Conservation (phyloP, 2,329 filamentous ascomycete genomes). For the Dissoconium aciculare region DNA sequence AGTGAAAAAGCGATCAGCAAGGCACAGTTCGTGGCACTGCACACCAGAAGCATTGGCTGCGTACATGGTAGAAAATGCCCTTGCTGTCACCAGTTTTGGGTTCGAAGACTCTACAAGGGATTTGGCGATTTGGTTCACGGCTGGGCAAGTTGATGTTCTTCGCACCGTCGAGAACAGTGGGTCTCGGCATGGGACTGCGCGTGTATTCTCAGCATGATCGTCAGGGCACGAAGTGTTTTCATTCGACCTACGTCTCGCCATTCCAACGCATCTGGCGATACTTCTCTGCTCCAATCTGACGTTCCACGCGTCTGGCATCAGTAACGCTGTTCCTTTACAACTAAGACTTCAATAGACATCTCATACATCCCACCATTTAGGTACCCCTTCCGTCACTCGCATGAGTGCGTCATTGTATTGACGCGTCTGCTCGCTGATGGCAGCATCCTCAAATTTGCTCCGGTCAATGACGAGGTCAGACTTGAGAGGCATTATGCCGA, state of each 20-base stretch:
- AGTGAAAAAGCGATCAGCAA: conserved; percentile 10
- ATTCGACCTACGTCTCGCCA: conserved; percentile 31
- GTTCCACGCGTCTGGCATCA: not conserved
- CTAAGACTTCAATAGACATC: not conserved
- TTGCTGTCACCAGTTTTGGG: conserved; percentile 32
- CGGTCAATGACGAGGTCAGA: conserved; percentile 18
- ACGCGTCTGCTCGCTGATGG: conserved; percentile 28
- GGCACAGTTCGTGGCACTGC: too few relatives aligned
- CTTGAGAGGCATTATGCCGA: conserved; percentile 13
- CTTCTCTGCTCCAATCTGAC: conserved; percentile 36
- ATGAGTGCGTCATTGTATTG: conserved; percentile 33
- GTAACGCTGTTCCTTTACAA: too few relatives aligned
- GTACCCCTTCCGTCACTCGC: conserved; percentile 28
- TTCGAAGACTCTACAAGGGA: conserved; percentile 39
- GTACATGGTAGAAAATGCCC: conserved; percentile 3
- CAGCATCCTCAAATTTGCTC: conserved; percentile 30
- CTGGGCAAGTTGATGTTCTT: conserved; percentile 37
- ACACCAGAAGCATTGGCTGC: too few relatives aligned
- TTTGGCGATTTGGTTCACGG: conserved; percentile 34
- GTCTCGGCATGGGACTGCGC: conserved; percentile 23
- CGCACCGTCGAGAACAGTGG: conserved; percentile 32
- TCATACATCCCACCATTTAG: conserved; percentile 38
- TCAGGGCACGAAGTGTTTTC: too few relatives aligned
- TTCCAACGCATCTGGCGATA: conserved; percentile 41
- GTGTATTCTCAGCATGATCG: too few relatives aligned